These are phyloP conservation scores for Pichia ethanolica DNA, from an alignment of 805 yeast genomes.

Conservation along the genomic window DNA sequence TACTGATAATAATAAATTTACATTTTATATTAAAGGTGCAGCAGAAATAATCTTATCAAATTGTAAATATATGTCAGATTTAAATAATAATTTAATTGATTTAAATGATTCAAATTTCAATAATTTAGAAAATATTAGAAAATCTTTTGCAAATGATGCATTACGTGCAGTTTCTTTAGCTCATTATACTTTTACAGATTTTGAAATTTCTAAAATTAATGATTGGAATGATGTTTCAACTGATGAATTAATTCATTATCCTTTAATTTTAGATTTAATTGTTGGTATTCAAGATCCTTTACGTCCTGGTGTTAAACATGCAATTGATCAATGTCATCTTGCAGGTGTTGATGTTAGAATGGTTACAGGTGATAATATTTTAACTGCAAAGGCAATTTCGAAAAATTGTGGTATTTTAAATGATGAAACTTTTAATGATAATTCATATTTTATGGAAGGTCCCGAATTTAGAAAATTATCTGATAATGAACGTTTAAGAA, in stretches of 20 bases:
- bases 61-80: slow-evolving; percentile 34
- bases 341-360: slow-evolving; percentile 95
- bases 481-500: slow-evolving; percentile 43
- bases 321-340: slow-evolving; percentile 73
- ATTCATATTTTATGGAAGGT: slow-evolving; percentile 80
- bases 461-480: slow-evolving; percentile 72
- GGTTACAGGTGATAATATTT: slow-evolving; percentile 96
- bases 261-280: slow-evolving; percentile 55
- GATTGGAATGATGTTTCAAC: slow-evolving; percentile 35
- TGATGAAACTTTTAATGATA: slow-evolving; percentile 43
- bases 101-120: not conserved
- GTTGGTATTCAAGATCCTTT: slow-evolving; percentile 96
- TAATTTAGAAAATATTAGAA: slow-evolving; percentile 25
- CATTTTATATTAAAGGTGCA: slow-evolving; percentile 85
- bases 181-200: slow-evolving; percentile 53
- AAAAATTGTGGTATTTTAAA: slow-evolving; percentile 71
- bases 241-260: slow-evolving; percentile 6
- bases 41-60: slow-evolving; percentile 73
- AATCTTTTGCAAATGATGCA: slow-evolving; percentile 64
- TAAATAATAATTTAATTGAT: slow-evolving; percentile 1
- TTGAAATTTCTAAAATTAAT: slow-evolving; percentile 17
- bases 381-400: slow-evolving; percentile 90
- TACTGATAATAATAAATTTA: slow-evolving; percentile 35
- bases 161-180: slow-evolving; percentile 85
- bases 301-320: slow-evolving; percentile 81